phyloP scores from a whole-genome alignment of 2,329 filamentous ascomycete species.

The Immersiporthe knoxdaviesiana region DNA sequence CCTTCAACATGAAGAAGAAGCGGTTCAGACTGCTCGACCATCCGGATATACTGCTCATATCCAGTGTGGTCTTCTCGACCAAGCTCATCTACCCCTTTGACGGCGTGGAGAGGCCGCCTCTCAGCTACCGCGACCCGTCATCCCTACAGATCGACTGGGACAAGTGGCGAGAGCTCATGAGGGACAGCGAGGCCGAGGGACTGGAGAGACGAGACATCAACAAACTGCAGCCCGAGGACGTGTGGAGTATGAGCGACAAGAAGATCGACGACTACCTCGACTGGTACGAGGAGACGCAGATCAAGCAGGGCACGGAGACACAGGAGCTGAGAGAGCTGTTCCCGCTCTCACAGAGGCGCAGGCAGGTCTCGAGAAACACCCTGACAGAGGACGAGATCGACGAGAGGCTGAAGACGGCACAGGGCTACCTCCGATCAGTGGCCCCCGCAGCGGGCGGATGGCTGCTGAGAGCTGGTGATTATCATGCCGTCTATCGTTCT shows the following conservation, averaged over 20 bases:
- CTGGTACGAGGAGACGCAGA: slow-evolving; percentile 69
- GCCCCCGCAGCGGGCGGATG: slow-evolving; percentile 28
- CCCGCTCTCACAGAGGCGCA: slow-evolving; percentile 34
- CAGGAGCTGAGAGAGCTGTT: slow-evolving; percentile 41
- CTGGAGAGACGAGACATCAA: slow-evolving; percentile 35
- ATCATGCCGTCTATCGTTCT: slow-evolving; percentile 42
- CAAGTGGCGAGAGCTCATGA: slow-evolving; percentile 63
- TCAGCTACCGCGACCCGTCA: slow-evolving; percentile 57
- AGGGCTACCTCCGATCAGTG: slow-evolving; percentile 34
- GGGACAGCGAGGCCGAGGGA: slow-evolving; percentile 34
- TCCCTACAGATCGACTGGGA: slow-evolving; percentile 71
- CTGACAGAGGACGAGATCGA: slow-evolving; percentile 35
- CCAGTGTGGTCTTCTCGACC: slow-evolving; percentile 72
- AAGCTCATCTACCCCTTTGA: slow-evolving; percentile 83
- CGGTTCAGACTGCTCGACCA: slow-evolving; percentile 57
- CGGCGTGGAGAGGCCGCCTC: slow-evolving; percentile 53
- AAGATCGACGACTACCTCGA: slow-evolving; percentile 77
- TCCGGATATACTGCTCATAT: slow-evolving; percentile 76
- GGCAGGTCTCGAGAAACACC: slow-evolving; percentile 19
- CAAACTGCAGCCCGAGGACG: slow-evolving; percentile 35
- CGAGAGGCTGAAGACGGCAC: slow-evolving; percentile 31
- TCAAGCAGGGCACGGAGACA: slow-evolving; percentile 34
- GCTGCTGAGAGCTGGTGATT: slow-evolving; percentile 38
- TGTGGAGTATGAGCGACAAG: slow-evolving; percentile 53
- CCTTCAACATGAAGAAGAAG: slow-evolving; percentile 54